These are phyloP conservation scores for Phaseolus lunatus DNA, from an alignment of 306 rosid species.

Conservation along the genomic window DNA sequence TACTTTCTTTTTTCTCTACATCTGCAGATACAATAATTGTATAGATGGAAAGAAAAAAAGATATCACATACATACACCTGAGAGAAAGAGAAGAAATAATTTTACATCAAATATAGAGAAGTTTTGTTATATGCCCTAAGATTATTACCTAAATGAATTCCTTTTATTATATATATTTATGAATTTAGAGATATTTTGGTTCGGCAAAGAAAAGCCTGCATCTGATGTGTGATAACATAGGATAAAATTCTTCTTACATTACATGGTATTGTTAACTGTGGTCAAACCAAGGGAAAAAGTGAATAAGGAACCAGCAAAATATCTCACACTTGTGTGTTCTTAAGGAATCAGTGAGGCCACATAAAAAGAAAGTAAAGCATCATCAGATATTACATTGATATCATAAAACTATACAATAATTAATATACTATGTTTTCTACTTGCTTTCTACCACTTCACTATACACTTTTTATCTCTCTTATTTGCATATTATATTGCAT, in stretches of 20 bases:
- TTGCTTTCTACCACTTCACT: background rate
- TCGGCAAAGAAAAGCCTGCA: too few relatives aligned
- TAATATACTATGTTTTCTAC: background rate
- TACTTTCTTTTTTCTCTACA: too few relatives aligned
- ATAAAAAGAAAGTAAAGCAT: background rate
- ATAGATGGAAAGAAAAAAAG: too few relatives aligned
- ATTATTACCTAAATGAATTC: too few relatives aligned
- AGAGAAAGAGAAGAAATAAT: too few relatives aligned
- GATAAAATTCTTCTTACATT: background rate
- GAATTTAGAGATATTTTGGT: too few relatives aligned
- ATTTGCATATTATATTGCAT: background rate
- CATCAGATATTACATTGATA: background rate
- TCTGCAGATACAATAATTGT: too few relatives aligned
- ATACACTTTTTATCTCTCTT: background rate
- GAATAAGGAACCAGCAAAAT: slow-evolving; percentile 14
- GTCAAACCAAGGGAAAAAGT: background rate
- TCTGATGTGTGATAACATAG: background rate
- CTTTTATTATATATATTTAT: too few relatives aligned
- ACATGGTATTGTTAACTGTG: background rate
- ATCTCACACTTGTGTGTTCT: slow-evolving; percentile 25
- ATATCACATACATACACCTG: too few relatives aligned
- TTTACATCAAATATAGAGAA: too few relatives aligned
- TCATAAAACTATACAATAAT: background rate
- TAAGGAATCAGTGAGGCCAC: slow-evolving; percentile 4
- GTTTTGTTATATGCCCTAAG: too few relatives aligned